Percentiles rank a stretch among this genome's conserved stretches.
These are phyloP conservation scores for Dalbergia oliveri DNA, from an alignment of 306 rosid species.

Conservation along the genomic window DNA sequence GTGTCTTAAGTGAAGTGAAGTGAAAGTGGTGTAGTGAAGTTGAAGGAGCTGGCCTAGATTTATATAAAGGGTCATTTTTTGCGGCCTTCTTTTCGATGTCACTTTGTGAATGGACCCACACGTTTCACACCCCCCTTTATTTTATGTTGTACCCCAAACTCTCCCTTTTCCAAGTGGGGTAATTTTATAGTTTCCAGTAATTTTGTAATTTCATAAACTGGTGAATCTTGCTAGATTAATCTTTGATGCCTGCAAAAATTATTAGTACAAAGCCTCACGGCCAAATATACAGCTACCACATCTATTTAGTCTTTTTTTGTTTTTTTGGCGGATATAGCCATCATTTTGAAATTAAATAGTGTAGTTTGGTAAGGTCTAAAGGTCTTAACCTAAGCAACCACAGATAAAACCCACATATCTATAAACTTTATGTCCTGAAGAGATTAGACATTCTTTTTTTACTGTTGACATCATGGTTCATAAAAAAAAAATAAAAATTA, in stretches of 20 bases:
- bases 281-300: not conserved
- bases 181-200: too few relatives aligned
- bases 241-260: not conserved
- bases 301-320: not conserved
- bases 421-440: too few relatives aligned
- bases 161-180: not conserved
- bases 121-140: conserved; percentile 21
- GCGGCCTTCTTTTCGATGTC: conserved; percentile 26
- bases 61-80: conserved; percentile 40
- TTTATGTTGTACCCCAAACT: not conserved
- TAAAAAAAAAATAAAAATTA: too few relatives aligned
- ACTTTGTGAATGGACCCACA: conserved; percentile 42
- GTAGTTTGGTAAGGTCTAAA: conserved; percentile 4
- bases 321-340: not conserved
- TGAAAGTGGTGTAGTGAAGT: conserved; percentile 44
- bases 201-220: not conserved
- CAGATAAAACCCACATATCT: too few relatives aligned
- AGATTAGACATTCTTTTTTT: too few relatives aligned
- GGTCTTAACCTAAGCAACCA: too few relatives aligned
- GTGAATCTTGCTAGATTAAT: not conserved
- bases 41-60: conserved; percentile 26
- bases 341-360: not conserved
- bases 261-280: not conserved
- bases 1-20: conserved; percentile 25
- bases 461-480: too few relatives aligned